Evolutionary conservation across 2,329 filamentous ascomycete species (phyloP).

Genomic region (Pestalotiopsis sp.): DNA sequence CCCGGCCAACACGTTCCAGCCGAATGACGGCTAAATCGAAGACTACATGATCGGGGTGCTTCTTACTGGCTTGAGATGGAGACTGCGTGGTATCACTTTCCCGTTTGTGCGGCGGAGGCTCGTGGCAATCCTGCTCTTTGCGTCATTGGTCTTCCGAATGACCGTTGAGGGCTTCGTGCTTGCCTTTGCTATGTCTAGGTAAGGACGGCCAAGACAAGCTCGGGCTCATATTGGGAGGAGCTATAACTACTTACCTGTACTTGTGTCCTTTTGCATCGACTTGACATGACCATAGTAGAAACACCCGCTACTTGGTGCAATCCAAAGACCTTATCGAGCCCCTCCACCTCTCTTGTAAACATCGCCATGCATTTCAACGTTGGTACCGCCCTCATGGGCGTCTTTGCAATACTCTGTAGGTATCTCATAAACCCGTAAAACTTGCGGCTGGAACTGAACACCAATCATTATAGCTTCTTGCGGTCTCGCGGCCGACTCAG

Average conservation of each 20-base stretch:
- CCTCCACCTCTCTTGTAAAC: no score
- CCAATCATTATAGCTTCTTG: background rate
- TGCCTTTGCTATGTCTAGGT: background rate
- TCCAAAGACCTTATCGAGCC: background rate
- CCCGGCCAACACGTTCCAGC: background rate
- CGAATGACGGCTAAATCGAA: slow-evolving; percentile 1
- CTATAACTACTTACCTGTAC: background rate
- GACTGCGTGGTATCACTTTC: background rate
- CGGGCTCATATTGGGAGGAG: background rate
- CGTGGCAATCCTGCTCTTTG: background rate
- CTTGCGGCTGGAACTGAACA: background rate
- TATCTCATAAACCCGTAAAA: background rate
- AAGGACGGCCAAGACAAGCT: background rate
- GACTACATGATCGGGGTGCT: background rate
- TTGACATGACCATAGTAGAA: background rate
- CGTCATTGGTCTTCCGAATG: background rate
- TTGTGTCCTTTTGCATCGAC: background rate
- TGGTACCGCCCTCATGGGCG: background rate
- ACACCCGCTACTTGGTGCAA: background rate
- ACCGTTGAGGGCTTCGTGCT: background rate
- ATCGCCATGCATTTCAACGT: background rate
- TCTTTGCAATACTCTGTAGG: background rate
- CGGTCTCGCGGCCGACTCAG: slow-evolving; percentile 24
- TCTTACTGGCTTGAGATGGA: background rate
- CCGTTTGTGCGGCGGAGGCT: slow-evolving; percentile 3